Evolutionary conservation across 257 asterid species (phyloP).

Genomic region (Nicotiana undulata): DNA sequence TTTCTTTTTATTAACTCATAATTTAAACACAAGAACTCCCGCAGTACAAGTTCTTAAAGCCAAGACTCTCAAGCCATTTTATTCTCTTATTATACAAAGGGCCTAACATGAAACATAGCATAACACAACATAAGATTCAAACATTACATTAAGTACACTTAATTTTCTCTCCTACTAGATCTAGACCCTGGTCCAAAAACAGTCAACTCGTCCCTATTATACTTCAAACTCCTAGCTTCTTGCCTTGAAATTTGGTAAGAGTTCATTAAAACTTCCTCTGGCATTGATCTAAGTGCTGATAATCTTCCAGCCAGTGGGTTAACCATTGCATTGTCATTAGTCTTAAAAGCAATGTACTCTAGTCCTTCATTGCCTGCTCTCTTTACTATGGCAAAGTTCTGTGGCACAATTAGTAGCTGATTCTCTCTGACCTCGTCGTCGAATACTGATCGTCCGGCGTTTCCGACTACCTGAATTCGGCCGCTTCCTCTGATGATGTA

Average conservation of each 20-base stretch:
- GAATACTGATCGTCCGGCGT: constrained; percentile 27
- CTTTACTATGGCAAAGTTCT: constrained; percentile 33
- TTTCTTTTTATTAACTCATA: not conserved
- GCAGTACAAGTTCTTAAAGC: not conserved
- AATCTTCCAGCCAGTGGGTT: constrained; percentile 40
- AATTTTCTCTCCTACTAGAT: not conserved
- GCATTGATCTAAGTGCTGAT: constrained; percentile 34
- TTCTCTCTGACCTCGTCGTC: constrained; percentile 41
- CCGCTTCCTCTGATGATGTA: constrained; percentile 39
- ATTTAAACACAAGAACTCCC: not conserved
- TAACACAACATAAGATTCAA: not conserved
- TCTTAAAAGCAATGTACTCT: constrained; percentile 56
- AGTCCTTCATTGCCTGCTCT: constrained; percentile 39
- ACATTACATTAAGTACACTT: not conserved
- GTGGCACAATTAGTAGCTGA: constrained; percentile 45
- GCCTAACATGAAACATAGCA: not conserved
- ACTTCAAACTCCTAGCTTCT: constrained; percentile 44
- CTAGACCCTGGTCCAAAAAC: not conserved
- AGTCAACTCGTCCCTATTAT: constrained; percentile 27
- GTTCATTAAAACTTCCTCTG: constrained; percentile 45
- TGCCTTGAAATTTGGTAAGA: constrained; percentile 26
- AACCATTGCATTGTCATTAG: constrained; percentile 35
- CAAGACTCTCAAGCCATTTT: not conserved
- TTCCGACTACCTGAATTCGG: constrained; percentile 43
- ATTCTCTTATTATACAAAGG: not conserved